Percentiles rank a stretch among this genome's conserved stretches.
Evolutionary conservation across 768 basidiomycete genomes (phyloP).

Genomic region (Pulveroboletus sp.): DNA sequence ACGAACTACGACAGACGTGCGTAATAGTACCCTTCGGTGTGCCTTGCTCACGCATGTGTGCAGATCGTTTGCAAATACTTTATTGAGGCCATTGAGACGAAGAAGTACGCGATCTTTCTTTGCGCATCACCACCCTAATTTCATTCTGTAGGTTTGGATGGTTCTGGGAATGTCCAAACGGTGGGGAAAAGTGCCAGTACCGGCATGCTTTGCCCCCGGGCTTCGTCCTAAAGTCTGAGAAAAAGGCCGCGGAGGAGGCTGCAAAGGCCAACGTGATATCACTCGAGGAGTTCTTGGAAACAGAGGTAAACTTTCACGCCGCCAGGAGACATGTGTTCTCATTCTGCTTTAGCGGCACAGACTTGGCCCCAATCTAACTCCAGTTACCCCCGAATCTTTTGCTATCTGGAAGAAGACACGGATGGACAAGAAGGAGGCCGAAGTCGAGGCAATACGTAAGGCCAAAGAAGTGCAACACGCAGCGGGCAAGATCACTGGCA

Average conservation of each 20-base stretch:
- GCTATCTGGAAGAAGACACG: constrained; percentile 94
- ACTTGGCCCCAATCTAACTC: constrained; percentile 83
- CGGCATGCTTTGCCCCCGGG: constrained; percentile 94
- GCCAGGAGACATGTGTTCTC: background rate
- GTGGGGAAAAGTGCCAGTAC: constrained; percentile 86
- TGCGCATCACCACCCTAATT: background rate
- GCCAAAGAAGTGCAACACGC: constrained; percentile 76
- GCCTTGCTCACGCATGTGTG: constrained; percentile 5
- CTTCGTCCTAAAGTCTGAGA: constrained; percentile 91
- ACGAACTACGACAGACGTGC: constrained; percentile 84
- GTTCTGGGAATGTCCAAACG: constrained; percentile 91
- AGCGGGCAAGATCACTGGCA: constrained; percentile 87
- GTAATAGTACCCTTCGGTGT: constrained; percentile 16
- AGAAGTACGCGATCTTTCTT: constrained; percentile 48
- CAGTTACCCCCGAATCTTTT: constrained; percentile 88
- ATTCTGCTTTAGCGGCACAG: constrained; percentile 73
- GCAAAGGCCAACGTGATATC: constrained; percentile 87
- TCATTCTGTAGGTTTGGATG: constrained; percentile 64
- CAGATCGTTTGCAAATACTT: constrained; percentile 98
- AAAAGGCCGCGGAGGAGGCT: constrained; percentile 86
- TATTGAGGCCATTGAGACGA: constrained; percentile 90
- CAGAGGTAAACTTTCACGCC: constrained; percentile 63
- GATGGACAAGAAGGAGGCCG: constrained; percentile 92
- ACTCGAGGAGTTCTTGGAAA: constrained; percentile 95
- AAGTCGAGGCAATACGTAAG: constrained; percentile 73